Base-by-base conservation (phyloP, 768 basidiomycete species). In the Suillus fuscotomentosus region DNA sequence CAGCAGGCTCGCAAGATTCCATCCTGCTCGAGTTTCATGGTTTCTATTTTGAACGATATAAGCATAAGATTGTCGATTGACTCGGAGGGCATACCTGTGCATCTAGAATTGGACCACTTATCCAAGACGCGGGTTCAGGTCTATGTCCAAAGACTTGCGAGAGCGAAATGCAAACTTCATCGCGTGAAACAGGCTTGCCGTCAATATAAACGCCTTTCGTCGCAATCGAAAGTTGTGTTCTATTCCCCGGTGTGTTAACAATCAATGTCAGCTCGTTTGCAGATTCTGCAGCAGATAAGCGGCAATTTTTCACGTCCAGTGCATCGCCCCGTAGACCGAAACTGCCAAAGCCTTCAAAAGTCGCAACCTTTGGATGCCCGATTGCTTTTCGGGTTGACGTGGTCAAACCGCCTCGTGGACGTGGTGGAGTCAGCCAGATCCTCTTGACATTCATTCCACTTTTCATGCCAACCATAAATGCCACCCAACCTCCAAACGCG, bases 351-450 rank as follows among this genome's bases (percentile, higher is more conserved):
- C 31, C 67, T 68, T 63, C 62, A 15, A 54, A 50, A 36, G 34
- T 43, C 10, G 45, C 60, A 17, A 38, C 41, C 39, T 61, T 36
- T 61, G 60, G 45, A 6, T 34, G 60, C 11, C 3, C 22, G 11
- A 50, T 14, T 53, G 54, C 14, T 60, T 59, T 59, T 27, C 22
- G 57, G 10, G 27, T 20, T 27, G 27, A 42, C 17, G 27, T 42
- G 10, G 27, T 31, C 2, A 27, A 11, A 42, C 41, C 24, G 39
- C 15, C n/a, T 68, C 67, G 9, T 65, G 69, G 27, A 75, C 71
- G 42, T 68, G 74, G 39, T 67, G 74, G 76, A 59, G 74, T 69
- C 7, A 76, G 17, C 76, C 76, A 76, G 60, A 77, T 64, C 43
- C 71, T 77, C 22, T 72, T 70, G n/a, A 70, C 73, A 1, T 76